Conservation (phyloP, 176 grass and related monocot species). For the Bromus sterilis region DNA sequence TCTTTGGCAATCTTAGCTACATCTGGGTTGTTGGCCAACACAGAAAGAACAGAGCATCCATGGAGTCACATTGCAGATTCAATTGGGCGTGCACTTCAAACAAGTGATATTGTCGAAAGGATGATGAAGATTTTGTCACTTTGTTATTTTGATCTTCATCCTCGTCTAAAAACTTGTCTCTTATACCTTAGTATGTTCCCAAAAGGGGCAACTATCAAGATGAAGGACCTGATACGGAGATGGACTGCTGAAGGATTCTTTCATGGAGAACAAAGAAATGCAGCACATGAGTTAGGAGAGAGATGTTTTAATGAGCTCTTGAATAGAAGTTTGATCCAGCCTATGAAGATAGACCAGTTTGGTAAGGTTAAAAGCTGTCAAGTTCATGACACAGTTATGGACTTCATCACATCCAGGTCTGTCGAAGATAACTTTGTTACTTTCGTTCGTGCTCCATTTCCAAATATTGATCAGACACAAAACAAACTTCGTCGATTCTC, state of each 20-base stretch:
- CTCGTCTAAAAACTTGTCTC: neutral
- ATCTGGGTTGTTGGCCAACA: neutral
- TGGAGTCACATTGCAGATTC: neutral
- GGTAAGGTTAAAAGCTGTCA: neutral
- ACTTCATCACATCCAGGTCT: neutral
- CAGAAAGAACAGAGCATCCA: neutral
- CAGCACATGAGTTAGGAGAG: neutral
- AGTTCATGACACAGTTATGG: neutral
- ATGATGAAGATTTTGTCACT: neutral
- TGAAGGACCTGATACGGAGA: neutral
- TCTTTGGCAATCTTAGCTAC: neutral
- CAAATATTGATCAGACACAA: neutral
- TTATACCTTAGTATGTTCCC: neutral
- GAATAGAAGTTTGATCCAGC: neutral
- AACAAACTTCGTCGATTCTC: neutral
- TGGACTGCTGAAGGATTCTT: slow-evolving; percentile 3
- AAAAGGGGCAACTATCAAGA: neutral
- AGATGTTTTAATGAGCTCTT: neutral
- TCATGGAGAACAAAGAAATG: neutral
- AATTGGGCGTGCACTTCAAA: neutral
- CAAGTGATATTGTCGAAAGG: neutral
- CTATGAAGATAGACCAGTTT: neutral
- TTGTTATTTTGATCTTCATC: neutral
- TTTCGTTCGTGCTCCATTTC: neutral
- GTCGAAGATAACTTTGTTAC: neutral